Percentiles rank a stretch among this genome's conserved stretches.
Conservation (phyloP, 2,329 filamentous ascomycete genomes). For the Aspergillus amoenus region DNA sequence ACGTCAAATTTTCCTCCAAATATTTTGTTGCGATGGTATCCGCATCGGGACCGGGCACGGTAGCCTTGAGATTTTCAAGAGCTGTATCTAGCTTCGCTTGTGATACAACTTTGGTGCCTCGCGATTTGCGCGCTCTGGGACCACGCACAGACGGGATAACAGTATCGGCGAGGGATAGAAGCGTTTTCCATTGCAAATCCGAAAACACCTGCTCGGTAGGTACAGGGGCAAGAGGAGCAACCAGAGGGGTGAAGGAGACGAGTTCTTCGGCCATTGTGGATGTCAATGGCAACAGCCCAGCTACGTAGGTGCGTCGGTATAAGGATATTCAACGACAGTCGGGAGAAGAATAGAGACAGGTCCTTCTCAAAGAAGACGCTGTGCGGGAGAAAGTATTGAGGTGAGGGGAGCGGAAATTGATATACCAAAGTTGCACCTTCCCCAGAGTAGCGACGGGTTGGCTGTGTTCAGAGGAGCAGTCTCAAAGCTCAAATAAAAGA, state of each 20-base stretch:
- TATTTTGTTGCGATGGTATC: constrained; percentile 44
- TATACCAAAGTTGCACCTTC: constrained; percentile 3
- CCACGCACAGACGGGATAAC: constrained; percentile 55
- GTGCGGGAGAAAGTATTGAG: constrained; percentile 32
- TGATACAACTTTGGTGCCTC: constrained; percentile 38
- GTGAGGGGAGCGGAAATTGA: not conserved
- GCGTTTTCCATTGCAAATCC: constrained; percentile 57
- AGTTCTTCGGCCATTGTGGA: constrained; percentile 22
- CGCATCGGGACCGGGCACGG: constrained; percentile 32
- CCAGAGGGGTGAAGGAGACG: constrained; percentile 32
- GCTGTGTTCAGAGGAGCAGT: no score
- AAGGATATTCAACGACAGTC: constrained; percentile 1
- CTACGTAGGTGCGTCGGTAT: not conserved
- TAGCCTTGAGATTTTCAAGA: constrained; percentile 27
- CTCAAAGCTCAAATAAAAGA: no score
- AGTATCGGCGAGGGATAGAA: constrained; percentile 58
- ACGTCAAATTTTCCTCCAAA: constrained; percentile 49
- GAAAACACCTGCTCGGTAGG: constrained; percentile 51
- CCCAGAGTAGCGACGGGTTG: not conserved
- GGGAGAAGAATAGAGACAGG: not conserved
- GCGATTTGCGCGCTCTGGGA: constrained; percentile 32
- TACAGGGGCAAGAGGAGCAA: constrained; percentile 49
- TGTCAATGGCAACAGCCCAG: not conserved
- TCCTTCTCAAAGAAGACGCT: constrained; percentile 48
- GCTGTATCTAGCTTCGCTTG: constrained; percentile 44